Evolutionary conservation across 306 rosid species (phyloP).

Genomic region (Dalbergia oliveri): DNA sequence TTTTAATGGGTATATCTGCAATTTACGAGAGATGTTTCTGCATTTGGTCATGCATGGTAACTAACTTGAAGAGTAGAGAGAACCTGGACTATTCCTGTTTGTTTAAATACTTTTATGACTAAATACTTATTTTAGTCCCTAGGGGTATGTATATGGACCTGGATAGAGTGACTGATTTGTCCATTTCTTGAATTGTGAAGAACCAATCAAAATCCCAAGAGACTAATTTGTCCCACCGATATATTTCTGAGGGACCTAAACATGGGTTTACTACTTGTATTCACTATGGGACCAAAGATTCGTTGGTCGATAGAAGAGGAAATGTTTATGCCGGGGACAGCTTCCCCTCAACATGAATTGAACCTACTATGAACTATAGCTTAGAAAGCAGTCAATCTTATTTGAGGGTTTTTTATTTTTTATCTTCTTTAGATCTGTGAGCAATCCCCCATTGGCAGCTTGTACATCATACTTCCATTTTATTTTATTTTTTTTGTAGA

Average conservation of each 20-base stretch:
- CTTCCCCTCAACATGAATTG: not conserved
- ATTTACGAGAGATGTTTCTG: constrained; percentile 11
- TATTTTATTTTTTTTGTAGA: not conserved
- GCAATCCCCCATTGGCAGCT: not conserved
- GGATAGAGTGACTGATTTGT: no score
- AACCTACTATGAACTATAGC: not conserved
- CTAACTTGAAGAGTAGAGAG: not conserved
- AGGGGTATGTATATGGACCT: no score
- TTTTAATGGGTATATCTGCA: constrained; percentile 10
- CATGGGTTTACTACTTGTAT: no score
- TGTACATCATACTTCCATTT: not conserved
- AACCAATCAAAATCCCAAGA: no score
- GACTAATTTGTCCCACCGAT: no score
- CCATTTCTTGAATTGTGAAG: no score
- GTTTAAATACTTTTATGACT: no score
- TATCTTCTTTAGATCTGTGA: not conserved
- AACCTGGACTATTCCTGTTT: not conserved
- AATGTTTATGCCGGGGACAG: no score
- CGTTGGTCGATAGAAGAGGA: no score
- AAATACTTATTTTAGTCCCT: no score
- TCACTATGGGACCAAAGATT: no score
- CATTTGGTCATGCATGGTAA: constrained; percentile 4
- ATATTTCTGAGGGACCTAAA: no score
- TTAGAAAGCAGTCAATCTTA: not conserved
- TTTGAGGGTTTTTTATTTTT: not conserved